Base-by-base conservation (phyloP, 306 rosid genomes). In the Cicer judaicum region DNA sequence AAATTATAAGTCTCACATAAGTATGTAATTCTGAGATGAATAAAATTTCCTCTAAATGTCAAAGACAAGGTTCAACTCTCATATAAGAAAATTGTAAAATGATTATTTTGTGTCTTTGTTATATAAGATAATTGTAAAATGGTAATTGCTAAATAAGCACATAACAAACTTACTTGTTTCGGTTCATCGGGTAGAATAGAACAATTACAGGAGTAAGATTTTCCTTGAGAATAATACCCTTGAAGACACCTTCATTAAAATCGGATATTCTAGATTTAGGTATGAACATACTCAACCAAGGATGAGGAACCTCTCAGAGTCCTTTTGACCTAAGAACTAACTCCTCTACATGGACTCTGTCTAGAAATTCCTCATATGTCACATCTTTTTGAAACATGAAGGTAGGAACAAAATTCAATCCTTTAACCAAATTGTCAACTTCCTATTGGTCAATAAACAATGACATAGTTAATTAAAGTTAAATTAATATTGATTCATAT, bases 291-390 rank as follows among this genome's bases (percentile, higher is more conserved):
- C 88, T 85, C 7, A 89, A 2, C 91, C 93, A 92, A 43, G 93
- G 96, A 69, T 92, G 97, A 57, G 96, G 79, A 36, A 68, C 75
- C 0, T 89, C 80, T 96, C 93, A 88, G 0, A 80, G 77, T 15
- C 92, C 96, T 69, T 73, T 15, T 41, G 74, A 1, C 13, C 74
- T 74, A 19, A 88, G 87, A 8, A 1, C 2, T 12, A 46, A 5
- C 77, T 92, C 93, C 0, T 77, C 86, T 0, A 0, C 7, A 10
- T 15, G 74, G 42, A 89, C 87, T 77, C 97, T 83, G 40, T 88
- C 60, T 2, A 89, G 21, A 69, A 92, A 92, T 6, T 85, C 87
- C 41, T 72, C 46, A 2, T 88, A 88, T 3, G 85, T 13, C 2
- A 62, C 90, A 19, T 92, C 90, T 66, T 79, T 84, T 63, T 73